These are phyloP conservation scores for Leucocoprinus birnbaumii DNA, from an alignment of 768 basidiomycete genomes.

Conservation along the genomic window DNA sequence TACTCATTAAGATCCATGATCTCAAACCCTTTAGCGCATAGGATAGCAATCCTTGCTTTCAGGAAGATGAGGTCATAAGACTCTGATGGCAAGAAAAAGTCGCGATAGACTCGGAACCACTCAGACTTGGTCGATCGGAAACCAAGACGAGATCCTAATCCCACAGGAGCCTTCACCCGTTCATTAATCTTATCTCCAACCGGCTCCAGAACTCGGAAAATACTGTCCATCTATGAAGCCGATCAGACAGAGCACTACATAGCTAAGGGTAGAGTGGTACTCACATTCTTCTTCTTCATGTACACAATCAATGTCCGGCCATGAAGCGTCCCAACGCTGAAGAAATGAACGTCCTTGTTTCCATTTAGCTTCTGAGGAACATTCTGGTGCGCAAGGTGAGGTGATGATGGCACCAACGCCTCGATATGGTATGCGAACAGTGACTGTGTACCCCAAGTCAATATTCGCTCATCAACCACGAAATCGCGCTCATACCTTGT, in stretches of 20 bases:
- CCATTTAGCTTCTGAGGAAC: slow-evolving; percentile 89
- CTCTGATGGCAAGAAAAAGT: slow-evolving; percentile 92
- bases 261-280: slow-evolving; percentile 8
- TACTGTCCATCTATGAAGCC: slow-evolving; percentile 65
- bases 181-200: slow-evolving; percentile 89
- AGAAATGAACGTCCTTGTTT: slow-evolving; percentile 91
- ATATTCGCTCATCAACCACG: neutral
- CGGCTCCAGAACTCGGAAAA: slow-evolving; percentile 97
- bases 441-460: slow-evolving; percentile 41
- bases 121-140: slow-evolving; percentile 81
- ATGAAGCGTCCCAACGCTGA: slow-evolving; percentile 86
- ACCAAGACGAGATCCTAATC: slow-evolving; percentile 70
- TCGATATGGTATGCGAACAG: slow-evolving; percentile 95
- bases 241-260: neutral
- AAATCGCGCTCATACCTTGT: slow-evolving; percentile 56
- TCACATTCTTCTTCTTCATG: slow-evolving; percentile 90
- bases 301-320: slow-evolving; percentile 90
- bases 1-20: slow-evolving; percentile 96
- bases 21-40: slow-evolving; percentile 93
- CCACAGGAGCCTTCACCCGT: slow-evolving; percentile 64
- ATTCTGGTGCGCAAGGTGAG: slow-evolving; percentile 59
- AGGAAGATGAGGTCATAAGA: slow-evolving; percentile 90
- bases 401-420: slow-evolving; percentile 87
- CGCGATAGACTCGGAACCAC: slow-evolving; percentile 94
- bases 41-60: slow-evolving; percentile 89